phyloP scores from a whole-genome alignment of 148 eudicot genomes.

The Rhododendron henanense region DNA sequence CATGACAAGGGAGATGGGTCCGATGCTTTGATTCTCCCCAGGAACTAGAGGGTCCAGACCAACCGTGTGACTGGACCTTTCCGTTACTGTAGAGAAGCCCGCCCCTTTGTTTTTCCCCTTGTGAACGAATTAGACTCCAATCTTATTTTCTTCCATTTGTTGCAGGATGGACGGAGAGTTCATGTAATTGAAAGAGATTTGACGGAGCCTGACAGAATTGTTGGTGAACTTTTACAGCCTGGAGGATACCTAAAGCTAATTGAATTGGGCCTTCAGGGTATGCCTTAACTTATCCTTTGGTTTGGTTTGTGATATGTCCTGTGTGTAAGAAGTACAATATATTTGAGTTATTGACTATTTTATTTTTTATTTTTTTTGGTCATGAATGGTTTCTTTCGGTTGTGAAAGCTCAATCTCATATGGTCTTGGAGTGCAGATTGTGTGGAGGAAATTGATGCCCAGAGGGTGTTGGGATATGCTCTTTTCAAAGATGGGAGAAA shows the following conservation, averaged over 20 bases:
- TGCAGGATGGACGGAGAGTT: constrained; percentile 50
- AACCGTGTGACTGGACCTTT: not conserved
- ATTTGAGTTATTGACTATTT: not conserved
- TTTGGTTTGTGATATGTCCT: not conserved
- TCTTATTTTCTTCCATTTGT: not conserved
- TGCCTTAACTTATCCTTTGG: not conserved
- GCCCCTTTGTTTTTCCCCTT: not conserved
- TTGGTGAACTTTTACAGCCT: constrained; percentile 62
- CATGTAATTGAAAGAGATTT: constrained; percentile 57
- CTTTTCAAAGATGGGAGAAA: constrained; percentile 48
- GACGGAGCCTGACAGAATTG: constrained; percentile 52
- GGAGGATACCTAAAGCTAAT: constrained; percentile 55
- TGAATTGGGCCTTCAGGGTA: constrained; percentile 59
- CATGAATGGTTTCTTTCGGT: not conserved
- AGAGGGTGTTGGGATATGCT: constrained; percentile 52
- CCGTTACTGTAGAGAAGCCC: not conserved
- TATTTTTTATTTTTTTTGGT: not conserved
- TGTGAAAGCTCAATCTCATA: not conserved
- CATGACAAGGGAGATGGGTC: not conserved
- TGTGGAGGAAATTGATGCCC: constrained; percentile 53
- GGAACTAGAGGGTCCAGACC: not conserved
- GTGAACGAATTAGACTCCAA: not conserved
- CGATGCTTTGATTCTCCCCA: not conserved
- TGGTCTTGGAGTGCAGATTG: constrained; percentile 35
- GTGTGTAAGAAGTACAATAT: not conserved